phyloP scores from a whole-genome alignment of 441 rosid species.

The Eugenia klotzschiana region DNA sequence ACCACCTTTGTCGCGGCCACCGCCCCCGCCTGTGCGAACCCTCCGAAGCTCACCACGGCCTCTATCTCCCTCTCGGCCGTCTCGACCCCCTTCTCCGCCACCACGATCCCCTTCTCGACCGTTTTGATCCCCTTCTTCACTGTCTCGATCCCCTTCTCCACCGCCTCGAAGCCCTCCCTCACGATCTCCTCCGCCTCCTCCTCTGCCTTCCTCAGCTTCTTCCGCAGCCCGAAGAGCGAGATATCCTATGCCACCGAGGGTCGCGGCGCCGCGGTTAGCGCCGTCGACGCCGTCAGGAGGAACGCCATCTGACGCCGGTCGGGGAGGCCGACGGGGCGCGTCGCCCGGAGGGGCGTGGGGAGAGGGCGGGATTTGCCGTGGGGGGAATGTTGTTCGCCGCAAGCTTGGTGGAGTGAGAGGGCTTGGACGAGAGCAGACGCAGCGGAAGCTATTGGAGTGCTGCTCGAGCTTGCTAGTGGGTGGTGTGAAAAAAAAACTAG shows the following conservation, averaged over 20 bases:
- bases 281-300: slow-evolving; percentile 35
- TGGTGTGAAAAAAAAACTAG: not conserved
- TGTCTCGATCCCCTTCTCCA: slow-evolving; percentile 19
- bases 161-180: slow-evolving; percentile 39
- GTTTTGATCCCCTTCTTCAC: too few species aligned
- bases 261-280: slow-evolving; percentile 14
- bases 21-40: slow-evolving; percentile 61
- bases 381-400: slow-evolving; percentile 31
- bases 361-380: slow-evolving; percentile 2
- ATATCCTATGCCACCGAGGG: slow-evolving; percentile 48
- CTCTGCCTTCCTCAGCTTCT: slow-evolving; percentile 57
- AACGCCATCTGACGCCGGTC: slow-evolving; percentile 42
- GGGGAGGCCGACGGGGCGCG: slow-evolving; percentile 4
- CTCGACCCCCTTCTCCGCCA: not conserved
- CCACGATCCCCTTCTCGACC: slow-evolving; percentile 22
- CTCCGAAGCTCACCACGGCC: slow-evolving; percentile 40
- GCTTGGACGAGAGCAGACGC: not conserved
- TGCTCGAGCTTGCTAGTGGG: not conserved
- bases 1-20: slow-evolving; percentile 41
- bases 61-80: not conserved
- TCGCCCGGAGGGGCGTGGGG: slow-evolving; percentile 6
- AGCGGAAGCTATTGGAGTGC: not conserved
- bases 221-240: slow-evolving; percentile 64
- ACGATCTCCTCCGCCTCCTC: slow-evolving; percentile 41
- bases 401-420: not conserved